These are phyloP conservation scores for Batkoa obscura DNA, from an alignment of 371 early-diverging fungal species.

Conservation along the genomic window DNA sequence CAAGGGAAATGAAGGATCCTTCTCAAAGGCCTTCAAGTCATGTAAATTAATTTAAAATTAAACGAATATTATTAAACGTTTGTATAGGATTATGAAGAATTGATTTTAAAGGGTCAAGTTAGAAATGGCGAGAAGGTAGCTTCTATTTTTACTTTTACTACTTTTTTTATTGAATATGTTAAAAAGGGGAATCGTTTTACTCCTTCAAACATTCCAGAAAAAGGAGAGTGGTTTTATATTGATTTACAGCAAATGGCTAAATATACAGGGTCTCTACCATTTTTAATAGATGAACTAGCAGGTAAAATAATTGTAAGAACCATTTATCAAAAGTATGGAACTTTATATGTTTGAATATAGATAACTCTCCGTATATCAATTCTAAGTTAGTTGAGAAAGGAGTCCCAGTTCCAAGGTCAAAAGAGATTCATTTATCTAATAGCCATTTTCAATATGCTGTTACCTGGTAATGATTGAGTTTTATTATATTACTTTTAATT, in stretches of 20 bases:
- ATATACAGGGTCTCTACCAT: constrained; percentile 32
- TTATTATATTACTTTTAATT: too few species aligned
- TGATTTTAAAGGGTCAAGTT: constrained; percentile 38
- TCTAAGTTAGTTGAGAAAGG: constrained; percentile 29
- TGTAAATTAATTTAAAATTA: too few species aligned
- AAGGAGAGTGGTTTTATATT: constrained; percentile 64
- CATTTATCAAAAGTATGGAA: not conserved
- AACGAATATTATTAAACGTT: too few species aligned
- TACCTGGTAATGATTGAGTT: constrained; percentile 43
- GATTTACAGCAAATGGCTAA: constrained; percentile 60
- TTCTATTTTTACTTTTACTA: not conserved
- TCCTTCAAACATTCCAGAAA: constrained; percentile 38
- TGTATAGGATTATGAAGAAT: constrained; percentile 16
- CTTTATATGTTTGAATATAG: constrained; percentile 7
- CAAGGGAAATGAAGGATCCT: constrained; percentile 35
- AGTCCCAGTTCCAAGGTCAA: constrained; percentile 49
- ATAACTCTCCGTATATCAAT: constrained; percentile 17
- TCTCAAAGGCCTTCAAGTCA: too few species aligned
- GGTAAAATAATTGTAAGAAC: constrained; percentile 17
- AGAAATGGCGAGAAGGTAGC: constrained; percentile 37
- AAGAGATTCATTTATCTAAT: constrained; percentile 56
- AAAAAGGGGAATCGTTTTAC: constrained; percentile 33
- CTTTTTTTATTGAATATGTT: not conserved
- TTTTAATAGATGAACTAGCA: constrained; percentile 50
- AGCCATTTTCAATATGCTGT: constrained; percentile 70